Evolutionary conservation across 2,329 filamentous ascomycete species (phyloP).

Genomic region (Sarocladiaceae sp.): DNA sequence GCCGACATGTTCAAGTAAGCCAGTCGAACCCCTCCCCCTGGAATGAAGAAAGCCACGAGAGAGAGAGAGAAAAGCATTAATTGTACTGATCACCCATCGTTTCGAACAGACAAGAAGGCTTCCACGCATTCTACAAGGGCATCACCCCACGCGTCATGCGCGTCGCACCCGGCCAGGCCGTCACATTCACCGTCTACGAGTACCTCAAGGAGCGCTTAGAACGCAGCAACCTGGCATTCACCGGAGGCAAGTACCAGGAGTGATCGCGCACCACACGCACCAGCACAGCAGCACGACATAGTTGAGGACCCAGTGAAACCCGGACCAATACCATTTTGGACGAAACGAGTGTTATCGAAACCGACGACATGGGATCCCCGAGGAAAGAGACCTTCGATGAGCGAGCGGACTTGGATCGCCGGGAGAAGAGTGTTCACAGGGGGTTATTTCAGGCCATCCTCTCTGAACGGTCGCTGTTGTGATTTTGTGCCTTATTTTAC

Average conservation of each 20-base stretch:
- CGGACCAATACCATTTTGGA: too few species aligned
- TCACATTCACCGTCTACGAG: conserved; percentile 73
- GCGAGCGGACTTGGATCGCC: conserved; percentile 6
- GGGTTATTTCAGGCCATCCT: background rate
- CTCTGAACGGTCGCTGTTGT: background rate
- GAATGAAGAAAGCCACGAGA: background rate
- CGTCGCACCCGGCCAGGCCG: conserved; percentile 88
- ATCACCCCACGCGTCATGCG: conserved; percentile 97
- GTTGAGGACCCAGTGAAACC: too few species aligned
- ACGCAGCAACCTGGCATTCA: conserved; percentile 55
- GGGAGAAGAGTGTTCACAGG: conserved; percentile 5
- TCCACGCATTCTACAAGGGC: conserved; percentile 96
- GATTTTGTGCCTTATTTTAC: background rate
- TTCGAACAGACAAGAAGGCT: conserved; percentile 68
- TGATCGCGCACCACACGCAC: too few species aligned
- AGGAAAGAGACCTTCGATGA: conserved; percentile 8
- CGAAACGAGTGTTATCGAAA: background rate
- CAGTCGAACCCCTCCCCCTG: too few species aligned
- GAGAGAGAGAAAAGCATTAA: background rate
- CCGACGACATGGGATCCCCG: too few species aligned
- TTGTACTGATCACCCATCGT: conserved; percentile 12
- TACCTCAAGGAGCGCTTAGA: conserved; percentile 68
- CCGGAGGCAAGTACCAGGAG: conserved; percentile 62
- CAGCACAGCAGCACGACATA: too few species aligned
- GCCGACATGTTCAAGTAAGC: conserved; percentile 76